These are phyloP conservation scores for Dipodascopsis tothii DNA, from an alignment of 805 yeast genomes.

Conservation along the genomic window DNA sequence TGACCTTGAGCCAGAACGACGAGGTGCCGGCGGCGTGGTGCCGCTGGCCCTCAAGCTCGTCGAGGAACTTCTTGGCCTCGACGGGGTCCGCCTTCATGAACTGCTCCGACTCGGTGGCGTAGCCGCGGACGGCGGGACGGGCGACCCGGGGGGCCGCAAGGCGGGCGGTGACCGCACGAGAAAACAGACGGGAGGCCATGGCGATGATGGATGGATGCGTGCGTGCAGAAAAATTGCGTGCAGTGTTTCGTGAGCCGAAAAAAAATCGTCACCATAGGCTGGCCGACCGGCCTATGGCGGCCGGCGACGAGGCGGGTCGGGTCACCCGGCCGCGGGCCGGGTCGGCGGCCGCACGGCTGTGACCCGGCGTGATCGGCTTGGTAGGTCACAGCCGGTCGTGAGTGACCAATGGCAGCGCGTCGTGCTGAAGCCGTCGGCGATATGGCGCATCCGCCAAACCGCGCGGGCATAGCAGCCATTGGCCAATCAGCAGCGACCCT, in stretches of 20 bases:
- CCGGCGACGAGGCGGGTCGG: too few relatives aligned
- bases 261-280: too few relatives aligned
- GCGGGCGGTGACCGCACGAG: neutral
- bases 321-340: too few relatives aligned
- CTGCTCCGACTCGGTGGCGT: constrained; percentile 4
- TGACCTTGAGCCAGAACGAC: constrained; percentile 75
- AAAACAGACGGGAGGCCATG: neutral
- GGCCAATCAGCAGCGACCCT: too few relatives aligned
- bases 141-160: constrained; percentile 4
- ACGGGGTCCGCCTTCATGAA: constrained; percentile 7
- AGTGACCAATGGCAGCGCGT: too few relatives aligned
- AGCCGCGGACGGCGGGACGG: constrained; percentile 7
- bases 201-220: neutral
- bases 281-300: too few relatives aligned
- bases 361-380: too few relatives aligned
- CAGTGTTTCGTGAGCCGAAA: neutral
- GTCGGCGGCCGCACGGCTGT: too few relatives aligned
- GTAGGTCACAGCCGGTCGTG: too few relatives aligned
- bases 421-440: too few relatives aligned
- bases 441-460: too few relatives aligned
- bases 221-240: neutral
- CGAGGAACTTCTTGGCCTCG: constrained; percentile 17
- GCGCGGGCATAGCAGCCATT: too few relatives aligned
- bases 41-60: constrained; percentile 38
- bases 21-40: constrained; percentile 78